Conservation (phyloP, 768 basidiomycete genomes). For the Jaapia argillacea region DNA sequence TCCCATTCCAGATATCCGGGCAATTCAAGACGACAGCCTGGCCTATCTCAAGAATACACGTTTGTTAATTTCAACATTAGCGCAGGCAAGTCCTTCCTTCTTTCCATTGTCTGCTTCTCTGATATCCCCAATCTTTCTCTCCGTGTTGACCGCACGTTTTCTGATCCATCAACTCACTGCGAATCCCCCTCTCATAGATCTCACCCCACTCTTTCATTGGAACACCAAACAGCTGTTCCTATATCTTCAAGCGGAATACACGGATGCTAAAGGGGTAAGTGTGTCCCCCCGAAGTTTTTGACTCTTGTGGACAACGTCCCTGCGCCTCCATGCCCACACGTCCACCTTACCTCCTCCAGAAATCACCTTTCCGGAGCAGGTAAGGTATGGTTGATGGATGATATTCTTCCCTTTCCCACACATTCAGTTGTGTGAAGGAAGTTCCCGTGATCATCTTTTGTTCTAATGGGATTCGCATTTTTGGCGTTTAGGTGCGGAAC, state of each 20-base stretch:
- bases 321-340: conserved; percentile 2
- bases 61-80: conserved; percentile 75
- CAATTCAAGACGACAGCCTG: conserved; percentile 35
- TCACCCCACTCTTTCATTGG: conserved; percentile 83
- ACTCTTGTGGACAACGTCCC: not conserved
- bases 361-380: no score
- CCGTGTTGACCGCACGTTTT: no score
- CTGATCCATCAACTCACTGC: conserved; percentile 3
- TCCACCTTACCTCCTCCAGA: no score
- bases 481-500: conserved; percentile 44
- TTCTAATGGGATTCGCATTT: not conserved
- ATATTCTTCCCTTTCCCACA: not conserved
- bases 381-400: no score
- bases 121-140: no score
- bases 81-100: conserved; percentile 49
- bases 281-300: conserved; percentile 1
- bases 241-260: conserved; percentile 80
- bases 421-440: no score
- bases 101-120: not conserved
- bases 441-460: no score
- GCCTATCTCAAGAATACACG: conserved; percentile 62
- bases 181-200: conserved; percentile 35
- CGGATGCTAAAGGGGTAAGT: conserved; percentile 61
- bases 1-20: conserved; percentile 12
- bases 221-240: conserved; percentile 95